Conservation (phyloP, 345 rosid genomes). For the Iberis pinnata region DNA sequence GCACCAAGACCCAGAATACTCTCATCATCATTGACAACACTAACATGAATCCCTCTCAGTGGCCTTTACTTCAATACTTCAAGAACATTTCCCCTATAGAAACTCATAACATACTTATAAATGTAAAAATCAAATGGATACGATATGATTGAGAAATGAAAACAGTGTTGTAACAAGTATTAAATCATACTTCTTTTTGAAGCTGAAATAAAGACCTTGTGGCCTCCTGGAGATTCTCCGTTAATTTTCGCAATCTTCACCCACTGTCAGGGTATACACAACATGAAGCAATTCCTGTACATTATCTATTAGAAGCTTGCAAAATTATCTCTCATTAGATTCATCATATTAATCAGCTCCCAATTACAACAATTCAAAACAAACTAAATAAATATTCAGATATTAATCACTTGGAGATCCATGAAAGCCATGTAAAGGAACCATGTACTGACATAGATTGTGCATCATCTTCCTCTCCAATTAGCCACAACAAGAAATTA, state of each 20-base stretch:
- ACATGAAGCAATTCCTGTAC: slow-evolving; percentile 94
- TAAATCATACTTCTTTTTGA: slow-evolving; percentile 69
- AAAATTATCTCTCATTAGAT: slow-evolving; percentile 73
- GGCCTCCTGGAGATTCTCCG: slow-evolving; percentile 95
- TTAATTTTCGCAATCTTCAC: slow-evolving; percentile 98
- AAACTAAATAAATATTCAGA: background rate
- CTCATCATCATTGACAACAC: slow-evolving; percentile 97
- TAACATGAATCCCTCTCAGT: slow-evolving; percentile 82
- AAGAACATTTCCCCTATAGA: slow-evolving; percentile 72
- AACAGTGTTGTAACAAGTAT: no score
- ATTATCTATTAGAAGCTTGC: slow-evolving; percentile 85
- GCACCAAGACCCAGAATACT: slow-evolving; percentile 96
- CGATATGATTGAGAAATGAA: no score
- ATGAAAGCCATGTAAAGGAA: slow-evolving; percentile 88
- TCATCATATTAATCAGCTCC: slow-evolving; percentile 1
- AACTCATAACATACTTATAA: slow-evolving; percentile 12
- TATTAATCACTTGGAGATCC: slow-evolving; percentile 79
- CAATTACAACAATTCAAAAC: background rate
- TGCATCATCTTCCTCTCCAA: slow-evolving; percentile 76
- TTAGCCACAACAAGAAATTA: background rate
- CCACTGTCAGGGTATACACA: slow-evolving; percentile 97
- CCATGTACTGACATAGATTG: slow-evolving; percentile 72
- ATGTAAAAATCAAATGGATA: slow-evolving; percentile 9
- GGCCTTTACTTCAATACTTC: slow-evolving; percentile 98
- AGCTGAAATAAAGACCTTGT: slow-evolving; percentile 92